Percentiles rank a stretch among this genome's conserved stretches.
These are phyloP conservation scores for Fragilaria radians DNA, from an alignment of 108 stramenopile species.

Conservation along the genomic window DNA sequence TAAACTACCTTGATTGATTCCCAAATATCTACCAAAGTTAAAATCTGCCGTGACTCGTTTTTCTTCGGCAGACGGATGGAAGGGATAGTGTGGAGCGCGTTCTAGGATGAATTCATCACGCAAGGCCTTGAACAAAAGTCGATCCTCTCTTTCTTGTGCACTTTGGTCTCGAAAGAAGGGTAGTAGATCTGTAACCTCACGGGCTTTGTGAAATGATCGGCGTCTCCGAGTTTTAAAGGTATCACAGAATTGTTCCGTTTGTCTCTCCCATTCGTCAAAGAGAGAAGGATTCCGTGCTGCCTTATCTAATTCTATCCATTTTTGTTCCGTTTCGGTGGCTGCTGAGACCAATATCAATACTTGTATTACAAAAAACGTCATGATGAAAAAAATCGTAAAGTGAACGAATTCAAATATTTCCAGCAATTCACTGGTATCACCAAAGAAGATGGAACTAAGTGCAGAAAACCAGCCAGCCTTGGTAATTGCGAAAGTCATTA, in stretches of 20 bases:
- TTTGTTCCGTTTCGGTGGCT: slow-evolving; percentile 16
- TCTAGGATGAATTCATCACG: slow-evolving; percentile 39
- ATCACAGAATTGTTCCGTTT: neutral
- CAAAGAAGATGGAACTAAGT: slow-evolving; percentile 21
- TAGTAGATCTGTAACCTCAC: neutral
- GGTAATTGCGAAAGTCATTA: slow-evolving; percentile 26
- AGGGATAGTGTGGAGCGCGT: slow-evolving; percentile 19
- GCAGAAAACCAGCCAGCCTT: slow-evolving; percentile 23
- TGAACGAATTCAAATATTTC: slow-evolving; percentile 47
- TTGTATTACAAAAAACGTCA: slow-evolving; percentile 44
- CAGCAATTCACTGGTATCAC: slow-evolving; percentile 22
- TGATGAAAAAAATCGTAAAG: slow-evolving; percentile 36
- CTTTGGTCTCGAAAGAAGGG: neutral
- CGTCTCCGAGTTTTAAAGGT: neutral
- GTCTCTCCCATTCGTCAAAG: neutral
- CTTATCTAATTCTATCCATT: slow-evolving; percentile 27
- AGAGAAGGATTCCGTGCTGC: slow-evolving; percentile 4
- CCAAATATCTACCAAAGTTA: slow-evolving; percentile 32
- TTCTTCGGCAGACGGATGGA: slow-evolving; percentile 7
- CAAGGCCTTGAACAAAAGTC: slow-evolving; percentile 12
- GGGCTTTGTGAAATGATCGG: neutral
- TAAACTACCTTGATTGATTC: slow-evolving; percentile 8
- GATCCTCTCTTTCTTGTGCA: neutral
- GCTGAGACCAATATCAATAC: slow-evolving; percentile 25
- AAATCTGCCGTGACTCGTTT: slow-evolving; percentile 14